phyloP scores from a whole-genome alignment of 768 basidiomycete species.

The Amanita muscaria region DNA sequence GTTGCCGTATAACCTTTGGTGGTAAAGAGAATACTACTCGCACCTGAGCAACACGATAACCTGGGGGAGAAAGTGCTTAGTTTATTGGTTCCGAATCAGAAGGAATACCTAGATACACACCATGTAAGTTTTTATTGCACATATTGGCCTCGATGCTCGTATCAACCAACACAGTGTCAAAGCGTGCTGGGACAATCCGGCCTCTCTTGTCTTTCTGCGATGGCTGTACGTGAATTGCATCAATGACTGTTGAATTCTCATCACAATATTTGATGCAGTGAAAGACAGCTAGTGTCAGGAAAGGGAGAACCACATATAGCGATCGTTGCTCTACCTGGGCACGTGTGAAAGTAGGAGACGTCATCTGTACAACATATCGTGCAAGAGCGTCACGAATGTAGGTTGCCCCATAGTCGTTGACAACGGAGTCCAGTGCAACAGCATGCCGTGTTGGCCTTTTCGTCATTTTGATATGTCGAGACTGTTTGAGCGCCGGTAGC shows the following conservation, averaged over 20 bases:
- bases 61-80: slow-evolving; percentile 9
- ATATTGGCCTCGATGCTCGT: slow-evolving; percentile 11
- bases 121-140: not conserved
- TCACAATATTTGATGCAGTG: slow-evolving; percentile 23
- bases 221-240: slow-evolving; percentile 20
- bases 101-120: not conserved
- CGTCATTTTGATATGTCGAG: not conserved
- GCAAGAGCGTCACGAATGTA: too few species aligned
- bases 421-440: not conserved
- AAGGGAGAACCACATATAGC: slow-evolving; percentile 12
- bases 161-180: slow-evolving; percentile 21
- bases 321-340: slow-evolving; percentile 11
- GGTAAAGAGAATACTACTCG: slow-evolving; percentile 19
- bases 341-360: not conserved
- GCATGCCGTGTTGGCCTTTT: too few species aligned
- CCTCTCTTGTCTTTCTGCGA: slow-evolving; percentile 6
- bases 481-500: not conserved
- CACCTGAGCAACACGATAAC: slow-evolving; percentile 19
- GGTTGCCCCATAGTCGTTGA: not conserved
- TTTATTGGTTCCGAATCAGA: not conserved
- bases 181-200: slow-evolving; percentile 14
- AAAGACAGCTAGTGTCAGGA: slow-evolving; percentile 20
- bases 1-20: not conserved
- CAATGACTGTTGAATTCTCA: slow-evolving; percentile 14
- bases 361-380: too few species aligned